Conservation (phyloP, 208 protist genomes). For the Vickermania spadyakhi region DNA sequence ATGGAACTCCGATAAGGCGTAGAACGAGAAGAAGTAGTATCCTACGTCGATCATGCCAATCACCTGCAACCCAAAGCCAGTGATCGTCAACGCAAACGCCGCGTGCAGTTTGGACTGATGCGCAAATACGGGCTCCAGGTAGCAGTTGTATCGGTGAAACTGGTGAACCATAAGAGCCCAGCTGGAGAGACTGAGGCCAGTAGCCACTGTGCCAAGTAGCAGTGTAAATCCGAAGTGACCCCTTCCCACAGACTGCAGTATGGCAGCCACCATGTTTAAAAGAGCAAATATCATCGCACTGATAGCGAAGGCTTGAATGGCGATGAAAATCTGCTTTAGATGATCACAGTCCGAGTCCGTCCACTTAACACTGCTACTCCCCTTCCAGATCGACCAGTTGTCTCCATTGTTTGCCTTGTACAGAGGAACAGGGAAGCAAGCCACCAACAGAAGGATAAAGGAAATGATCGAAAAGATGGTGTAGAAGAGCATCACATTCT, state of each 20-base stretch:
- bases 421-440: conserved; percentile 33
- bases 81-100: conserved; percentile 28
- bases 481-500: conserved; percentile 16
- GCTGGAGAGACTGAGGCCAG: conserved; percentile 15
- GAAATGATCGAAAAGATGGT: conserved; percentile 23
- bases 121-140: conserved; percentile 17
- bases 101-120: conserved; percentile 27
- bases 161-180: conserved; percentile 36
- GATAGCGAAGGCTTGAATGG: conserved; percentile 39
- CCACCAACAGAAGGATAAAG: conserved; percentile 32
- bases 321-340: conserved; percentile 29
- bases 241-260: conserved; percentile 18
- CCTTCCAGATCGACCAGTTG: conserved; percentile 40
- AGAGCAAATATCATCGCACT: conserved; percentile 19
- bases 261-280: conserved; percentile 15
- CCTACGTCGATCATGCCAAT: conserved; percentile 15
- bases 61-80: conserved; percentile 25
- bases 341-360: conserved; percentile 24
- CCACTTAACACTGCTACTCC: conserved; percentile 15
- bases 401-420: conserved; percentile 20
- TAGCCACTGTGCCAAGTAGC: conserved; percentile 13
- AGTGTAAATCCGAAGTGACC: conserved; percentile 40
- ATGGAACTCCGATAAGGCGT: conserved; percentile 15
- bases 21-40: conserved; percentile 21
- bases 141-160: conserved; percentile 47